Evolutionary conservation across 768 basidiomycete species (phyloP), one percentile per base, ranked within the genome.

Genomic region (Rhodosporidiobolus sp.): DNA sequence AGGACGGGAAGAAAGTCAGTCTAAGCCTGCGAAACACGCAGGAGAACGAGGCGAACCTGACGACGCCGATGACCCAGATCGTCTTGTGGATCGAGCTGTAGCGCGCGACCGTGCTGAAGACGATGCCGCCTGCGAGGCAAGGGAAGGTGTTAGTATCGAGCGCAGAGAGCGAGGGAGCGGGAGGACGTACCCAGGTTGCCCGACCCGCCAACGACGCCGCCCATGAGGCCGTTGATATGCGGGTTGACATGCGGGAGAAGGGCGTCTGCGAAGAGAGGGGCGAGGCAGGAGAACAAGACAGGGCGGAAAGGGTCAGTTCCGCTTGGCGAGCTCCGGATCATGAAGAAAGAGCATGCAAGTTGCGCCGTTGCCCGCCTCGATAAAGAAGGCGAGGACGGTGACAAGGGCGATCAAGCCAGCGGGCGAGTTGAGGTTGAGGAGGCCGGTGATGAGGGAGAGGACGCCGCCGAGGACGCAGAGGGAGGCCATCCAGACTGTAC

Each of bases 211-310:
- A 84, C 85, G 65, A 82, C 81, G 62, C 80, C 85, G 22, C 69
- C 38, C 82, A 83, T 82, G 62, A 83, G 73, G 19, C 83, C 81
- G 66, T 83, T 81, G 34, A 80, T 80, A 79, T 82, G 81, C 19
- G 85, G 78, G 71, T 85, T 85, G 77, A 84, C 85, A 71, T 85
- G 85, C 0, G 85, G 85, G 1, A 85, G 83, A 43, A 85, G 81
- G 24, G 84, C 80, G 76, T 72, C 67, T 69, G 43, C n/a, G n/a
- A n/a, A n/a, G n/a, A n/a, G n/a, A n/a, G n/a, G n/a, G n/a, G 35
- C 5, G 58, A 5, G 32, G 10, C 26, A 34, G 24, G 45, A 52
- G 50, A 22, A 6, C 6, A 49, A 43, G 11, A 11, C 16, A 17
- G 38, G 11, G 11, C 20, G 43, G 26, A n/a, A n/a, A n/a, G n/a